Evolutionary conservation across 2,329 filamentous ascomycete genomes (phyloP).

Genomic region (Trichoderma cornu-damae): DNA sequence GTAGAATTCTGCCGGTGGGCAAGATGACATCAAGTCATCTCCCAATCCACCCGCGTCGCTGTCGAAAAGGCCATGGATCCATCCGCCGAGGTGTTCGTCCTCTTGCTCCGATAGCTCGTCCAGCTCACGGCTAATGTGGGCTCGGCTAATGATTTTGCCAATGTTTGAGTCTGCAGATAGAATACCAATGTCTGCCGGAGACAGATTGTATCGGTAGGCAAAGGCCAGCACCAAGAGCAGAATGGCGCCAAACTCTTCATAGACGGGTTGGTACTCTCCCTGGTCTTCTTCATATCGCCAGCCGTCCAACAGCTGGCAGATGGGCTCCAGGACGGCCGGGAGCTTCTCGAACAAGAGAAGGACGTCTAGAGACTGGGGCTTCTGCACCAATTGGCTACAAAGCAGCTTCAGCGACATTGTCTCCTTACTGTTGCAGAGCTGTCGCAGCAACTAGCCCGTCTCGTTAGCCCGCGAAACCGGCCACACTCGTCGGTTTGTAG

Average conservation of each 20-base stretch:
- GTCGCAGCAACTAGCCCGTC: slow-evolving; percentile 53
- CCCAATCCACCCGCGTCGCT: slow-evolving; percentile 67
- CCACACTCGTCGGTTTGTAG: too few species aligned
- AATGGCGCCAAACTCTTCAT: slow-evolving; percentile 78
- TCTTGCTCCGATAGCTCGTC: slow-evolving; percentile 62
- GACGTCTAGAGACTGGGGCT: slow-evolving; percentile 66
- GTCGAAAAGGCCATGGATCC: slow-evolving; percentile 74
- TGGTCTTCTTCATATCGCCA: slow-evolving; percentile 82
- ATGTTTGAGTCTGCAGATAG: slow-evolving; percentile 60
- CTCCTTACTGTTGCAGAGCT: slow-evolving; percentile 66
- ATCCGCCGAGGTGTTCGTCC: slow-evolving; percentile 61
- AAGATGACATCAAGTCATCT: slow-evolving; percentile 77
- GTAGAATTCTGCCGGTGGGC: slow-evolving; percentile 78
- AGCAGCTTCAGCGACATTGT: slow-evolving; percentile 74
- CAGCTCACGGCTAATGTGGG: slow-evolving; percentile 51
- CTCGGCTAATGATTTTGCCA: slow-evolving; percentile 57
- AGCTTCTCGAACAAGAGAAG: slow-evolving; percentile 71
- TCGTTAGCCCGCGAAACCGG: background rate
- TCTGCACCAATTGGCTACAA: slow-evolving; percentile 67
- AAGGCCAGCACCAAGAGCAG: slow-evolving; percentile 69
- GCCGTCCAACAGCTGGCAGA: slow-evolving; percentile 70
- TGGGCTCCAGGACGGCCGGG: slow-evolving; percentile 62
- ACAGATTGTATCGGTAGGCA: slow-evolving; percentile 68
- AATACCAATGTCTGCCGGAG: slow-evolving; percentile 58
- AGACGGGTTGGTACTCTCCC: slow-evolving; percentile 76